Evolutionary conservation across 768 basidiomycete genomes (phyloP).

Genomic region (Psilocybe subaeruginosa): DNA sequence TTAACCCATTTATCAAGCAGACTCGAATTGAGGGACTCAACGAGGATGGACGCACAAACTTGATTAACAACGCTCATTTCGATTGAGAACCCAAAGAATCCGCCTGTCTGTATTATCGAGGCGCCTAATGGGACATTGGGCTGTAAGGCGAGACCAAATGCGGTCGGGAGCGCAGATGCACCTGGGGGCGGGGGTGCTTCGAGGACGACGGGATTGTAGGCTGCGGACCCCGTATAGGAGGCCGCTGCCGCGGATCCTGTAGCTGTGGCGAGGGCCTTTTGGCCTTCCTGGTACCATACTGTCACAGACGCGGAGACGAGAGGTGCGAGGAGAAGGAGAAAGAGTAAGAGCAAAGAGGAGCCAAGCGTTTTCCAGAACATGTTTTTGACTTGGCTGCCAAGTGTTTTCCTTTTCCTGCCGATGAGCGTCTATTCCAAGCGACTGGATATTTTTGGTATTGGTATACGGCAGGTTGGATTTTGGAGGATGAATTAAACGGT

Average conservation of each 20-base stretch:
- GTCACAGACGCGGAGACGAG: slow-evolving; percentile 31
- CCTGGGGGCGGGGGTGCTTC: slow-evolving; percentile 54
- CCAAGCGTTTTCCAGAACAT: neutral
- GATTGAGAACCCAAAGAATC: slow-evolving; percentile 59
- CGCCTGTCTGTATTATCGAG: slow-evolving; percentile 40
- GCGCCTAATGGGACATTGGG: slow-evolving; percentile 33
- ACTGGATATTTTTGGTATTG: neutral
- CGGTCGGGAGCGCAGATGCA: slow-evolving; percentile 39
- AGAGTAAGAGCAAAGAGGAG: neutral
- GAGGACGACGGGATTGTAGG: slow-evolving; percentile 56
- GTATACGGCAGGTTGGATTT: neutral
- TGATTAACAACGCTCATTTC: slow-evolving; percentile 66
- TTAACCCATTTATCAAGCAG: too few relatives aligned
- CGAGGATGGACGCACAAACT: slow-evolving; percentile 45
- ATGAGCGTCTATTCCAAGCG: neutral
- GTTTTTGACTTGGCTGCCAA: neutral
- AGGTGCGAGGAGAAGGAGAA: slow-evolving; percentile 3
- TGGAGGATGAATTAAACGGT: neutral
- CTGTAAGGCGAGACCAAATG: slow-evolving; percentile 49
- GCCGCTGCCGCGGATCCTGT: slow-evolving; percentile 34
- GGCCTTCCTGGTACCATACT: slow-evolving; percentile 36
- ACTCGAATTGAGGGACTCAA: neutral
- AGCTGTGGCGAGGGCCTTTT: slow-evolving; percentile 23
- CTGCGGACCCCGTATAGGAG: slow-evolving; percentile 51
- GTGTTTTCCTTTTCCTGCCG: neutral